These are phyloP conservation scores for Nitzschia sp. DNA, from an alignment of 108 stramenopile genomes.

Conservation along the genomic window DNA sequence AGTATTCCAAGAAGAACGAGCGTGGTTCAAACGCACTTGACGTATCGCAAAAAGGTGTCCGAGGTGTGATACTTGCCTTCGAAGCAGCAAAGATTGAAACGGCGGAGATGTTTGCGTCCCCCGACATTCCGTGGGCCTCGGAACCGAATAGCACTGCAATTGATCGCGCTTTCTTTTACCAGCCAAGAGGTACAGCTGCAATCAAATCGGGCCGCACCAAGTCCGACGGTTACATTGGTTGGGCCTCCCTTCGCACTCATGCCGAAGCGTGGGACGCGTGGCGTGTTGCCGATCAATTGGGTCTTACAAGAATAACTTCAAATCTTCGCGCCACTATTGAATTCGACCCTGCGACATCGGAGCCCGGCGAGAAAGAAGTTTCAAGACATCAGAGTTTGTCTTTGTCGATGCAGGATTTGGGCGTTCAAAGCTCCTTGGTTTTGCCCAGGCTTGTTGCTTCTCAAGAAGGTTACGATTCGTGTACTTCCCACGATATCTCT, in stretches of 20 bases:
- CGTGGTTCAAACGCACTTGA: neutral
- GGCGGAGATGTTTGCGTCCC: neutral
- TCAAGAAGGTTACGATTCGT: neutral
- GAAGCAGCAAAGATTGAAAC: neutral
- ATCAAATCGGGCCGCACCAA: constrained; percentile 30
- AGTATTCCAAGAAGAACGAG: constrained; percentile 4
- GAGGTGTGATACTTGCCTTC: constrained; percentile 15
- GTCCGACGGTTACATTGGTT: constrained; percentile 30
- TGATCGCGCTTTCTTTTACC: neutral
- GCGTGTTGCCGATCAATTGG: constrained; percentile 31
- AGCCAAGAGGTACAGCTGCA: constrained; percentile 5
- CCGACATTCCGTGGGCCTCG: neutral
- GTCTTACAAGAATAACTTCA: constrained; percentile 37
- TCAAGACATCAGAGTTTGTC: constrained; percentile 31
- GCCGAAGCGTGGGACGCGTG: constrained; percentile 46
- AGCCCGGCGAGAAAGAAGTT: neutral
- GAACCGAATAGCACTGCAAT: neutral
- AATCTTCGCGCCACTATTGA: constrained; percentile 45
- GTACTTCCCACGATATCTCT: constrained; percentile 12
- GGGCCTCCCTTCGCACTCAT: constrained; percentile 14
- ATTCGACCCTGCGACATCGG: constrained; percentile 24
- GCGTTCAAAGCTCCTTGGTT: constrained; percentile 47
- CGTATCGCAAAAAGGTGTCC: neutral
- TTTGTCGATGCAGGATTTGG: constrained; percentile 51
- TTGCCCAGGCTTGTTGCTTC: constrained; percentile 55